Evolutionary conservation across 345 rosid species (phyloP).

Genomic region (Eucalyptus victrix): DNA sequence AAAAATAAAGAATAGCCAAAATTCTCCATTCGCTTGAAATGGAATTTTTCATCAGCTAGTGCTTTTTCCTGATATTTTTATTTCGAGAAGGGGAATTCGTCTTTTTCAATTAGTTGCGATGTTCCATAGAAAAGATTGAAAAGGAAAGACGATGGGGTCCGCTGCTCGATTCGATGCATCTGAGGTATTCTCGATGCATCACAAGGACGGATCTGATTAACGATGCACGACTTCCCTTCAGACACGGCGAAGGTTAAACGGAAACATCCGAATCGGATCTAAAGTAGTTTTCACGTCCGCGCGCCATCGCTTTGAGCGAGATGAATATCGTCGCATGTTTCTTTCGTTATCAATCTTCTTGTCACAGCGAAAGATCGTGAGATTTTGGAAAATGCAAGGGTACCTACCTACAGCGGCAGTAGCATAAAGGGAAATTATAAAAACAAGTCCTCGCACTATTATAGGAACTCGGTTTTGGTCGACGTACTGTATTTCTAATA

Average conservation of each 20-base stretch:
- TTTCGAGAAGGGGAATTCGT: neutral
- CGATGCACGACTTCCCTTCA: neutral
- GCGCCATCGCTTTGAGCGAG: neutral
- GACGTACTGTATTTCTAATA: no score
- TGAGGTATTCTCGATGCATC: neutral
- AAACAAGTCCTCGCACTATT: neutral
- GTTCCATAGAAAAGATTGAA: neutral
- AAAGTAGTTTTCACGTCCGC: neutral
- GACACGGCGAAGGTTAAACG: neutral
- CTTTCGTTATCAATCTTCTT: neutral
- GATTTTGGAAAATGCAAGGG: neutral
- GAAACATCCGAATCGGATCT: neutral
- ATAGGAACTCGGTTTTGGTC: neutral
- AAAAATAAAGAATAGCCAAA: neutral
- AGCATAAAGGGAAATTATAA: neutral
- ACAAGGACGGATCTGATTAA: neutral
- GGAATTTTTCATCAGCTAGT: neutral
- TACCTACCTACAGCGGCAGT: neutral
- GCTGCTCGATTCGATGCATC: neutral
- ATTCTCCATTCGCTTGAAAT: neutral
- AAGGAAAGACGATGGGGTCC: neutral
- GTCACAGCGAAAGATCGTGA: neutral
- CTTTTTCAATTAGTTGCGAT: neutral
- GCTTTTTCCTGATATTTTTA: neutral
- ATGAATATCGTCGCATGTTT: neutral